Percentiles rank a stretch among this genome's conserved stretches.
Conservation (phyloP, 306 rosid genomes). For the Morella rubra region DNA sequence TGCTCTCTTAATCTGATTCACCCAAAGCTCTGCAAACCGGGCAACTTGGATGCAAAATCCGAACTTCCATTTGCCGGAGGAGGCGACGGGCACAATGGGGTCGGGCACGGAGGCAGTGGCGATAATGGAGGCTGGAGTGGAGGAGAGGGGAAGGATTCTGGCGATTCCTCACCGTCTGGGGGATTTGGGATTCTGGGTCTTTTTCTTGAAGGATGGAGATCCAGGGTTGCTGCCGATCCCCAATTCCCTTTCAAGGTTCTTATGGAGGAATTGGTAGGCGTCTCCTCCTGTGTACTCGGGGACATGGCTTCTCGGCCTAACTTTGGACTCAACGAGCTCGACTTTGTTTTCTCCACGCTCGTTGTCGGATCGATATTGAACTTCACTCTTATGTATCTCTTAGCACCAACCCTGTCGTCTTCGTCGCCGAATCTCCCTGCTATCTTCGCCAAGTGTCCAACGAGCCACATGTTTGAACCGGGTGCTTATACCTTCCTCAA, state of each 20-base stretch:
- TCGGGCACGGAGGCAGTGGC: slow-evolving; percentile 43
- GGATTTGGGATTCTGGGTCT: slow-evolving; percentile 60
- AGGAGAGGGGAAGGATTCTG: slow-evolving; percentile 29
- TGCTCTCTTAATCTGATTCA: slow-evolving; percentile 35
- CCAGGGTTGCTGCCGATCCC: slow-evolving; percentile 96
- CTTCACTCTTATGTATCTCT: slow-evolving; percentile 86
- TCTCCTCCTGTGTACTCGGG: slow-evolving; percentile 77
- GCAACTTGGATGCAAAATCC: slow-evolving; percentile 30
- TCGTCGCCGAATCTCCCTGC: slow-evolving; percentile 54
- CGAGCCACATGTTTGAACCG: slow-evolving; percentile 94
- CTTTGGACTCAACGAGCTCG: slow-evolving; percentile 94
- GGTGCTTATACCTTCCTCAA: slow-evolving; percentile 53
- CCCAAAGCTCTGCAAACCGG: slow-evolving; percentile 15
- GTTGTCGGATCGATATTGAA: slow-evolving; percentile 91
- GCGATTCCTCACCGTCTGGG: slow-evolving; percentile 32
- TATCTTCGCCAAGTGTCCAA: slow-evolving; percentile 69
- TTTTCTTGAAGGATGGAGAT: slow-evolving; percentile 83
- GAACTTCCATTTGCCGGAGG: slow-evolving; percentile 56
- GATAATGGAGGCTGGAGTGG: slow-evolving; percentile 32
- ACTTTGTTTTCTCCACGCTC: slow-evolving; percentile 91
- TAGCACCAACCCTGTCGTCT: slow-evolving; percentile 70
- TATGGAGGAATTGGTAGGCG: slow-evolving; percentile 94
- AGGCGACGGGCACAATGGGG: slow-evolving; percentile 44
- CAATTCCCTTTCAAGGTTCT: slow-evolving; percentile 95
- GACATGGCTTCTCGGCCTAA: slow-evolving; percentile 98